Percentiles rank a stretch among this genome's conserved stretches.
These are phyloP conservation scores for Crithidia thermophila DNA, from an alignment of 208 protist species.

Conservation along the genomic window DNA sequence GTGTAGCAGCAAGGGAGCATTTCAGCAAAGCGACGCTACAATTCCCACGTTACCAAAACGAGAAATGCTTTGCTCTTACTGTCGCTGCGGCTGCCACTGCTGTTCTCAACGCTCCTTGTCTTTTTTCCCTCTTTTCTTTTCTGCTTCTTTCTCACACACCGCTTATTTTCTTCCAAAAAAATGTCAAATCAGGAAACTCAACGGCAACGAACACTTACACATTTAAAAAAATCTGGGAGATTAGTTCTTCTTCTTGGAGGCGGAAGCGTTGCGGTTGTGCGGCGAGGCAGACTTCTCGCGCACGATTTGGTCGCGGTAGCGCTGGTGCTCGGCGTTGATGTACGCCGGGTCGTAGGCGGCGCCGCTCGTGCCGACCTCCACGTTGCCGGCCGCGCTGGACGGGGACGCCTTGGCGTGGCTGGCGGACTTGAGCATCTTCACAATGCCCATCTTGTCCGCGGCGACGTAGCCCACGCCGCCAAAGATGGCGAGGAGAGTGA, in stretches of 20 bases:
- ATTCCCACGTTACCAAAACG: no score
- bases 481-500: slow-evolving; percentile 74
- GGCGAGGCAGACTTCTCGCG: slow-evolving; percentile 50
- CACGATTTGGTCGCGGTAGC: slow-evolving; percentile 71
- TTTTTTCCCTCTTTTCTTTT: slow-evolving; percentile 1
- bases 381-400: not conserved
- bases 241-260: slow-evolving; percentile 61
- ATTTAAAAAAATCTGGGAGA: not conserved
- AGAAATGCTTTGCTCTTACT: no score
- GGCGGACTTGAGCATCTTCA: slow-evolving; percentile 40
- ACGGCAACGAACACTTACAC: not conserved
- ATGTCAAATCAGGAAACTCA: not conserved
- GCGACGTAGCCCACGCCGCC: slow-evolving; percentile 53
- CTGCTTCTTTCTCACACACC: not conserved
- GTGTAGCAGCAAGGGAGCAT: no score
- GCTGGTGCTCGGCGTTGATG: slow-evolving; percentile 78
- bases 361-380: slow-evolving; percentile 47
- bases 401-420: slow-evolving; percentile 12
- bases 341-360: slow-evolving; percentile 80
- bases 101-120: not conserved
- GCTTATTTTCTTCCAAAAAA: not conserved
- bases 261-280: slow-evolving; percentile 28
- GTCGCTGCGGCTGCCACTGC: no score
- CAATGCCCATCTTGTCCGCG: slow-evolving; percentile 46
- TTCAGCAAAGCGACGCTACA: no score